These are phyloP conservation scores for Backusella liffmaniae DNA, from an alignment of 192 early-diverging fungal species.

Conservation along the genomic window DNA sequence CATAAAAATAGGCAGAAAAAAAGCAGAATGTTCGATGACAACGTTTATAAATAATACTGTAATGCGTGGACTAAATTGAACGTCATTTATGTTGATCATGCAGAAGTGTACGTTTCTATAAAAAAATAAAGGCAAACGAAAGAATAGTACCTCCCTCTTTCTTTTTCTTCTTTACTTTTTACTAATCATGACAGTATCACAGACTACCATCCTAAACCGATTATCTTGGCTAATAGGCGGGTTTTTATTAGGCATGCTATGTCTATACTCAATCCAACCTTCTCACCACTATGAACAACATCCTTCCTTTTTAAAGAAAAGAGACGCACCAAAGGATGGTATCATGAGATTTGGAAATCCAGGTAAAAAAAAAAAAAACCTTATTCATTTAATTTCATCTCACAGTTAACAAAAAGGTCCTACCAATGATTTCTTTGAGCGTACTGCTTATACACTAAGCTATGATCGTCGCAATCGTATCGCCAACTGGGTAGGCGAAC, in stretches of 20 bases:
- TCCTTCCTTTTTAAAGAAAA: not conserved
- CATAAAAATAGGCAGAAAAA: not conserved
- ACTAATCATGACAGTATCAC: not conserved
- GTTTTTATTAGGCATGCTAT: conserved; percentile 5
- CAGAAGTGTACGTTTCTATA: not conserved
- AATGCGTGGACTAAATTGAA: not conserved
- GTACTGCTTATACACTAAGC: conserved; percentile 64
- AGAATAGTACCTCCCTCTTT: not conserved
- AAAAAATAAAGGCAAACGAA: not conserved
- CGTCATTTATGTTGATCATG: not conserved
- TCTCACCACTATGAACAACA: not conserved
- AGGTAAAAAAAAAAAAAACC: conserved; percentile 6
- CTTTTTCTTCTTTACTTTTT: not conserved
- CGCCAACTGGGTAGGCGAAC: conserved; percentile 28
- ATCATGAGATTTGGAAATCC: conserved; percentile 31
- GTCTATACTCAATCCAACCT: not conserved
- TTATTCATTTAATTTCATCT: conserved; percentile 4
- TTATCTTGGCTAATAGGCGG: not conserved
- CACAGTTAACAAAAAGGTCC: conserved; percentile 43
- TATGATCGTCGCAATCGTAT: conserved; percentile 60
- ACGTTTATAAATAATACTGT: not conserved
- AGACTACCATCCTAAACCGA: not conserved
- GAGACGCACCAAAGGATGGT: not conserved
- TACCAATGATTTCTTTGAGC: conserved; percentile 63
- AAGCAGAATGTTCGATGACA: not conserved